phyloP scores from a whole-genome alignment of 179 eudicot species.

The Drosera spatulata region DNA sequence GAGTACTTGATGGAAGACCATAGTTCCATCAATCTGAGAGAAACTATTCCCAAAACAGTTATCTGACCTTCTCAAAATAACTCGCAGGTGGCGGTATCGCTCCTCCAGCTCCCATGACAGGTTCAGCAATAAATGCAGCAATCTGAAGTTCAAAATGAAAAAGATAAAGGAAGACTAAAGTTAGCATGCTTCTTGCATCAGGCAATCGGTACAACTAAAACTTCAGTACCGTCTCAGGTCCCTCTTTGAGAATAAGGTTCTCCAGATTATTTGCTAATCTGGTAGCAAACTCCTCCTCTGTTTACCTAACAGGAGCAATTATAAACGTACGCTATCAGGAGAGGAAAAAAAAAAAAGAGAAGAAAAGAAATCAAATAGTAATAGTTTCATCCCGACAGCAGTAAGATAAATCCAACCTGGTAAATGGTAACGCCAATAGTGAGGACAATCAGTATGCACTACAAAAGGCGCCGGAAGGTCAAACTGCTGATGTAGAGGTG shows the following conservation, averaged over 20 bases:
- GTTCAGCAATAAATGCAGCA: constrained; percentile 98
- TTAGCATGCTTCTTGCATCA: no score
- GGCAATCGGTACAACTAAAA: not conserved
- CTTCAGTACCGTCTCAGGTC: constrained; percentile 81
- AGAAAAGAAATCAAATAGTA: not conserved
- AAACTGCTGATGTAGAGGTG: constrained; percentile 79
- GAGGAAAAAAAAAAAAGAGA: not conserved
- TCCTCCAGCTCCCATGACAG: constrained; percentile 97
- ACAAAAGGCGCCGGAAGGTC: constrained; percentile 94
- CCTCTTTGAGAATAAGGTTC: constrained; percentile 79
- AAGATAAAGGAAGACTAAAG: no score
- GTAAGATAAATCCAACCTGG: constrained; percentile 40
- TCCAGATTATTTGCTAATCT: constrained; percentile 86
- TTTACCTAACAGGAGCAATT: constrained; percentile 35
- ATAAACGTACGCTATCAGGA: not conserved
- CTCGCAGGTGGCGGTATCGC: constrained; percentile 87
- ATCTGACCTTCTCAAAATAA: constrained; percentile 71
- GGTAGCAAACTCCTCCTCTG: constrained; percentile 91
- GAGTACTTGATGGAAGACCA: not conserved
- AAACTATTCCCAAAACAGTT: not conserved
- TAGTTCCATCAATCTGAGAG: not conserved
- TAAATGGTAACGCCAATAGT: constrained; percentile 88
- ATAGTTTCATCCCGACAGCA: not conserved
- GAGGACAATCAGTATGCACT: constrained; percentile 92
- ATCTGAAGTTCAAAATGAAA: constrained; percentile 32